Conservation (phyloP, 1,139 yeast species). For the Saccharomyces hybrid region DNA sequence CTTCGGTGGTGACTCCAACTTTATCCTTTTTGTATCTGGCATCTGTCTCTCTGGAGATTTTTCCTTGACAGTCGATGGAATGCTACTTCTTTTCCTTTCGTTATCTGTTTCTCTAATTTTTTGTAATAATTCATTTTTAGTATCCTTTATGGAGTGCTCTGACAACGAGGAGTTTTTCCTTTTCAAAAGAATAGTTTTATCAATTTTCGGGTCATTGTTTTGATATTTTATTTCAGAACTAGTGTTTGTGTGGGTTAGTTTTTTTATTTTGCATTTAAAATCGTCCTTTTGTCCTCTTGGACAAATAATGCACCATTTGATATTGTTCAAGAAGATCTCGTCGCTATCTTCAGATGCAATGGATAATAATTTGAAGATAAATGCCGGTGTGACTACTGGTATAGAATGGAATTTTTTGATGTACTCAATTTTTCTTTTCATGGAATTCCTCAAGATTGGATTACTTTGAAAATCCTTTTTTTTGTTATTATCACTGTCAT, state of each 20-base stretch:
- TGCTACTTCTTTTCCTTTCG: neutral
- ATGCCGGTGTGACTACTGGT: constrained; percentile 30
- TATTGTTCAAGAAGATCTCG: constrained; percentile 20
- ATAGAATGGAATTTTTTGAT: constrained; percentile 41
- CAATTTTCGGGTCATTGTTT: constrained; percentile 1
- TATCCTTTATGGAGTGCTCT: neutral
- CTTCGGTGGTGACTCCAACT: constrained; percentile 5
- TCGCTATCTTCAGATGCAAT: neutral
- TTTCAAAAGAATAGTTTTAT: constrained; percentile 1
- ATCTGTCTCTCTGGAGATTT: neutral
- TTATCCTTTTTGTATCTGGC: constrained; percentile 2
- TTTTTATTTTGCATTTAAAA: constrained; percentile 12
- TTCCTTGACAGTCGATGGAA: too few species aligned
- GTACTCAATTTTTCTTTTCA: constrained; percentile 36
- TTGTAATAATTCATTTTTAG: constrained; percentile 1
- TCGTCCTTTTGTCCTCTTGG: constrained; percentile 24
- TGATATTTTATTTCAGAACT: constrained; percentile 1
- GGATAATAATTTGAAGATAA: constrained; percentile 24
- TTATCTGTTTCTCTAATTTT: neutral
- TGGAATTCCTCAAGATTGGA: constrained; percentile 27
- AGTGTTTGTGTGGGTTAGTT: neutral
- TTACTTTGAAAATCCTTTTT: constrained; percentile 8
- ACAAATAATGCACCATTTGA: constrained; percentile 29
- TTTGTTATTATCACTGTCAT: neutral
- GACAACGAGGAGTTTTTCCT: neutral